Percentiles rank a stretch among this genome's conserved stretches.
phyloP scores from a whole-genome alignment of 257 asterid genomes.

The Gynochthodes officinalis region DNA sequence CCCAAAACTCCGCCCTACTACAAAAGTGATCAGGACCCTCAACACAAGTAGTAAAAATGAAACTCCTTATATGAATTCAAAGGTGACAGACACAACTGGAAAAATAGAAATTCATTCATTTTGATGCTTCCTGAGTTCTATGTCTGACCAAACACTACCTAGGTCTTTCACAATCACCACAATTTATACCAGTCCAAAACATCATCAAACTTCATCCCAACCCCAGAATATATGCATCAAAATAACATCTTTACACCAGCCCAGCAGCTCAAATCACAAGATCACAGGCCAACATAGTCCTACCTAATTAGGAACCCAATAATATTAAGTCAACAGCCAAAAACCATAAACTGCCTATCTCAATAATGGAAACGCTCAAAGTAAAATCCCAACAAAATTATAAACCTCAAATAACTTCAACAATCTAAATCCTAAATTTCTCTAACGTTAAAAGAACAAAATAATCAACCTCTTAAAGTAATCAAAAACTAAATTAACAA shows the following conservation, averaged over 20 bases:
- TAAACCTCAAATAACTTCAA: neutral
- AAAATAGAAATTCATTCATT: neutral
- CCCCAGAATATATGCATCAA: neutral
- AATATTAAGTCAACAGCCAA: neutral
- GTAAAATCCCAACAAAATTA: conserved; percentile 1
- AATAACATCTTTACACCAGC: neutral
- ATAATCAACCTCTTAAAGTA: neutral
- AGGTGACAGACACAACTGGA: neutral
- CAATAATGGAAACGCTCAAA: neutral
- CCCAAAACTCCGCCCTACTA: neutral
- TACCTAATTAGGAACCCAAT: neutral
- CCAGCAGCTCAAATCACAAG: neutral
- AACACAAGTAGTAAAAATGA: neutral
- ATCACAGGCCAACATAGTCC: neutral
- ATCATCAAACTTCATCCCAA: neutral
- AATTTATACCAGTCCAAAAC: neutral
- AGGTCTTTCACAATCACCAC: neutral
- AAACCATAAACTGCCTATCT: neutral
- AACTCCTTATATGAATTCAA: neutral
- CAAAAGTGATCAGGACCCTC: neutral
- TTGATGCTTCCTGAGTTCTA: neutral
- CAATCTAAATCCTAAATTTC: neutral
- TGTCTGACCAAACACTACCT: too few species aligned
- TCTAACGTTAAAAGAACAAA: neutral
- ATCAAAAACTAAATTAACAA: neutral